Evolutionary conservation across 129 eudicot species (phyloP).

Genomic region (Tagetes erecta): DNA sequence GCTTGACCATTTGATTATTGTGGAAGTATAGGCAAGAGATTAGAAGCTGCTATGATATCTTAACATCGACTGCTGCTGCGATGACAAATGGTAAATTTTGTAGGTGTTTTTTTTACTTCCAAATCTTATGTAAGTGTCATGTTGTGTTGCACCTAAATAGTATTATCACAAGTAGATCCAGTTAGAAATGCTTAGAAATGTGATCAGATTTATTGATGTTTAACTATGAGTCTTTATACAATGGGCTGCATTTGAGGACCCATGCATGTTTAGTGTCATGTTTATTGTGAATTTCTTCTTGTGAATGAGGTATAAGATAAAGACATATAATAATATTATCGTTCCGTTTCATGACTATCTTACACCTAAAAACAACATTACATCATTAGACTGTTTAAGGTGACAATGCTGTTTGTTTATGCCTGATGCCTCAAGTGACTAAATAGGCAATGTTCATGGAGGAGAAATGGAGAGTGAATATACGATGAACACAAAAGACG

Average conservation of each 20-base stretch:
- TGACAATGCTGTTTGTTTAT: neutral
- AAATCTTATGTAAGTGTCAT: neutral
- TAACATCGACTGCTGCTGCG: conserved; percentile 85
- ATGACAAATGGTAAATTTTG: conserved; percentile 84
- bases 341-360: too few species aligned
- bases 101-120: conserved; percentile 30
- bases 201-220: conserved; percentile 6
- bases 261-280: neutral
- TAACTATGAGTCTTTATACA: neutral
- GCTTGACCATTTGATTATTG: conserved; percentile 9
- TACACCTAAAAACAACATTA: neutral
- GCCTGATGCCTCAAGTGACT: neutral
- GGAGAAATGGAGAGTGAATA: neutral
- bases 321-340: neutral
- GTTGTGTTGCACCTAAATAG: neutral
- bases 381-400: neutral
- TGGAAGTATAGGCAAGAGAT: conserved; percentile 90
- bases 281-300: neutral
- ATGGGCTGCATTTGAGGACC: conserved; percentile 15
- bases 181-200: neutral
- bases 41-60: conserved; percentile 69
- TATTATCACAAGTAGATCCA: neutral
- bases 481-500: neutral
- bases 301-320: neutral
- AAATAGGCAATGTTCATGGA: neutral